Base-by-base conservation (phyloP, 805 yeast species). In the Candida chauliodis region DNA sequence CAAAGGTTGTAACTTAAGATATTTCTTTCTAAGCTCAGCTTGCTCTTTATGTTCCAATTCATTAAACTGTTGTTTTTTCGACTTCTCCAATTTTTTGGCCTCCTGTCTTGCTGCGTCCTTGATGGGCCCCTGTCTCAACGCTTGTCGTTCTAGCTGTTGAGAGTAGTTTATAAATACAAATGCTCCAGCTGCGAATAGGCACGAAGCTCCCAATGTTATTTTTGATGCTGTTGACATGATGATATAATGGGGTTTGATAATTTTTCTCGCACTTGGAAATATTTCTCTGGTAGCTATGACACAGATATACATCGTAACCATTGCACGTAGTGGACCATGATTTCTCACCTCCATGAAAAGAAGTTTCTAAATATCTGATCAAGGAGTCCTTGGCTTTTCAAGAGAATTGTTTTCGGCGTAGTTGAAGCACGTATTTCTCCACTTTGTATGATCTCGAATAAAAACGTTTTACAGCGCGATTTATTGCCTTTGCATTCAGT, bases 211-310 rank as follows among this genome's bases (percentile, higher is more conserved):
- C 28, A 87, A 71, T 3, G 95, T 87, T 21, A 81, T 60, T 56
- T 84, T 87, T 24, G 95, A 79, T 2, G 90, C 86, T 36, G 83
- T 75, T 21, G 95, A 85, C 96, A 87, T 86, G 19, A 23, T 33
- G 22, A 10, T 14, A 10, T 17, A 18, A 17, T 33, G 17, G 16
- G 8, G 5, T 33, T 33, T 30, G 21, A 22, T 33, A 18, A 22
- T 24, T 7, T 33, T 18, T 6, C 17, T 19, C 21, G 7, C 23
- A 15, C 16, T 15, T 7, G 31, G 9, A n/a, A 20, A 29, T 29
- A 6, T 5, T n/a, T 29, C 33, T n/a, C n/a, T n/a, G n/a, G n/a
- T n/a, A n/a, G n/a, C n/a, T n/a, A n/a, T n/a, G n/a, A n/a, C n/a
- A n/a, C n/a, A n/a, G n/a, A n/a, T n/a, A n/a, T n/a, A n/a, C n/a